Base-by-base conservation (phyloP, 495 filamentous ascomycete genomes). In the Xeromyces bisporus region DNA sequence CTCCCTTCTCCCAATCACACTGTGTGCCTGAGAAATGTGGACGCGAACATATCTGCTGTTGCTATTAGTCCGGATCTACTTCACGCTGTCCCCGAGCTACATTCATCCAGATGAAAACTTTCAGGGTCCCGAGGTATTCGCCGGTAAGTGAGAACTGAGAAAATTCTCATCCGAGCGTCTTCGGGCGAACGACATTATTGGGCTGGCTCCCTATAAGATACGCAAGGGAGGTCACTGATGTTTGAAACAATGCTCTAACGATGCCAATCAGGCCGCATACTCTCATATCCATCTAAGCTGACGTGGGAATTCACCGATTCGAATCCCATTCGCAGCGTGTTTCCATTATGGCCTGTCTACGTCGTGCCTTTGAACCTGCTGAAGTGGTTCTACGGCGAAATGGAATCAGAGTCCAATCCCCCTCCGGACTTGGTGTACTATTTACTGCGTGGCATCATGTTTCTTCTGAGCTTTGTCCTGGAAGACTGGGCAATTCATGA, bases 31-130 rank as follows among this genome's bases (percentile, higher is more conserved):
- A 53, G 45, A 28, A 44, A 94, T 93, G 89, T 93, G 83, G 86
- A 70, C 85, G 63, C 74, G 85, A 58, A 71, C 74, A 31, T 93
- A 93, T 54, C 59, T 96, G 41, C 55, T 92, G 23, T 63, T 97
- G 35, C 53, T 93, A 35, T 55, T 83, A 37, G 76, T 94, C 41
- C 79, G 91, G 46, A 67, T 94, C 37, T 96, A 91, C 64, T 91
- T 94, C 44, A 86, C 89, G 26, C 64, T 93, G 18, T 84, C 77
- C 28, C 81, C 89, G 27, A 94, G 87, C 61, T 97, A 97, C 54
- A 71, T 97, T 18, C 89, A 97, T 53, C 89, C 89, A 2, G 89
- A 97, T 57, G 89, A 97, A 64, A 83, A 94, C 56, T 97, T 97
- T 48, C 89, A 97, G 48, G 89, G 89, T 12, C 89, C 87, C 7